These are phyloP conservation scores for Macrophomina pseudophaseolina DNA, from an alignment of 2,329 filamentous ascomycete genomes.

Conservation along the genomic window DNA sequence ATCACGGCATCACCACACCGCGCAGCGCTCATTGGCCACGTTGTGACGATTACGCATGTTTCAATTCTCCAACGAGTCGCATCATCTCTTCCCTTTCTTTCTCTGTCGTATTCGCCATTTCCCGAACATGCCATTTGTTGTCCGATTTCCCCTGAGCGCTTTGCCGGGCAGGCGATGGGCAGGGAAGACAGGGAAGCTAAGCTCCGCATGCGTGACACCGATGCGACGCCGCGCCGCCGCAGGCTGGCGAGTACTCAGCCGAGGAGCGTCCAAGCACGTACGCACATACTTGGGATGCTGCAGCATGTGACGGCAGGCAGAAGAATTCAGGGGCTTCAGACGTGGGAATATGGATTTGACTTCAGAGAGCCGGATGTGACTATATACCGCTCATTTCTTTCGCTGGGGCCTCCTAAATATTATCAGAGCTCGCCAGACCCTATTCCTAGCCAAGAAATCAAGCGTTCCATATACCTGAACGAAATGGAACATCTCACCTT, in stretches of 20 bases:
- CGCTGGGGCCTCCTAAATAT: too few species aligned
- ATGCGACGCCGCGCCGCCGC: not conserved
- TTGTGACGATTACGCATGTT: not conserved
- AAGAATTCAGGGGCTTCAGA: not conserved
- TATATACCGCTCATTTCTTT: too few species aligned
- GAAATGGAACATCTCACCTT: not conserved
- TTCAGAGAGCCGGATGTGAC: not conserved
- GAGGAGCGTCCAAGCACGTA: not conserved
- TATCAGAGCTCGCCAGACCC: too few species aligned
- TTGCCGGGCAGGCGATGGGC: too few species aligned
- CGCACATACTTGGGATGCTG: not conserved
- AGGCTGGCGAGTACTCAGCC: not conserved
- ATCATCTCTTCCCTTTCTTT: not conserved
- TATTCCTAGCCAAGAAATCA: too few species aligned
- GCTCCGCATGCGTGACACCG: not conserved
- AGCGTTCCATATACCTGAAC: too few species aligned
- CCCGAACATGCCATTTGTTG: not conserved
- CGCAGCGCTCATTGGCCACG: not conserved
- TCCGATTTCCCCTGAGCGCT: not conserved
- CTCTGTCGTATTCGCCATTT: not conserved
- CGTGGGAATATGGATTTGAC: not conserved
- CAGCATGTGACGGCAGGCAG: slow-evolving; percentile 5
- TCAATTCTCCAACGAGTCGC: not conserved
- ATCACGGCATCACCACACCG: slow-evolving; percentile 9
- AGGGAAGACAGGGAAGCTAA: not conserved